phyloP scores from a whole-genome alignment of 805 yeast genomes.

The Starmerella bombi region DNA sequence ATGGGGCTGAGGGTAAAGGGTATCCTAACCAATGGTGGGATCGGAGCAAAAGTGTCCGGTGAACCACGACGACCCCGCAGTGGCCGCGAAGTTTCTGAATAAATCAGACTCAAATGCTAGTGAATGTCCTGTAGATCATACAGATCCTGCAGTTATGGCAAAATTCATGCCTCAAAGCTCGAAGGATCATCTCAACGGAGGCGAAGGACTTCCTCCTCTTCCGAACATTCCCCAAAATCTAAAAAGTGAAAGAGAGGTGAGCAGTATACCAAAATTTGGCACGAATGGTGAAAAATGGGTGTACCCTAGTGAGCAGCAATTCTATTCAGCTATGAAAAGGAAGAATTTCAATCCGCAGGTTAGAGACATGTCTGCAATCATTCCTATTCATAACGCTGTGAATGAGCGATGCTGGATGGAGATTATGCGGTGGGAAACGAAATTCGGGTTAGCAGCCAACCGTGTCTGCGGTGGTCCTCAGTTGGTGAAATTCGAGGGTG shows the following conservation, averaged over 20 bases:
- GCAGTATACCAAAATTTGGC: slow-evolving; percentile 73
- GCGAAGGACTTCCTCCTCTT: slow-evolving; percentile 26
- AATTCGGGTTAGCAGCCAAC: slow-evolving; percentile 21
- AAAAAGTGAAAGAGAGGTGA: slow-evolving; percentile 62
- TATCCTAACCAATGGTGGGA: background rate
- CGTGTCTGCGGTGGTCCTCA: slow-evolving; percentile 67
- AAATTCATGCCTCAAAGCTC: slow-evolving; percentile 12
- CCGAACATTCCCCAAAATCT: slow-evolving; percentile 27
- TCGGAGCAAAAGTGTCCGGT: slow-evolving; percentile 15
- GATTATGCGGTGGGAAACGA: slow-evolving; percentile 64
- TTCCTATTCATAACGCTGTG: slow-evolving; percentile 87
- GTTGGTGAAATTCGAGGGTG: slow-evolving; percentile 78
- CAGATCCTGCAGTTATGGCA: slow-evolving; percentile 17
- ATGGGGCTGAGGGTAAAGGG: background rate
- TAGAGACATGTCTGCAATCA: slow-evolving; percentile 74
- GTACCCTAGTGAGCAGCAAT: slow-evolving; percentile 91
- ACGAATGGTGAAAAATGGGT: slow-evolving; percentile 59
- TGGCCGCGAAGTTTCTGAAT: slow-evolving; percentile 19
- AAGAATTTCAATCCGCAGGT: slow-evolving; percentile 78
- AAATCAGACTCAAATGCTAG: slow-evolving; percentile 2
- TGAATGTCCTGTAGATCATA: slow-evolving; percentile 20
- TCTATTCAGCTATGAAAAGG: slow-evolving; percentile 84
- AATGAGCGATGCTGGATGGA: slow-evolving; percentile 88
- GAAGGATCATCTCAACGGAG: slow-evolving; percentile 24
- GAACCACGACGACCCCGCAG: slow-evolving; percentile 18